phyloP scores from a whole-genome alignment of 495 filamentous ascomycete genomes.

The Hypoxylon fuscum region DNA sequence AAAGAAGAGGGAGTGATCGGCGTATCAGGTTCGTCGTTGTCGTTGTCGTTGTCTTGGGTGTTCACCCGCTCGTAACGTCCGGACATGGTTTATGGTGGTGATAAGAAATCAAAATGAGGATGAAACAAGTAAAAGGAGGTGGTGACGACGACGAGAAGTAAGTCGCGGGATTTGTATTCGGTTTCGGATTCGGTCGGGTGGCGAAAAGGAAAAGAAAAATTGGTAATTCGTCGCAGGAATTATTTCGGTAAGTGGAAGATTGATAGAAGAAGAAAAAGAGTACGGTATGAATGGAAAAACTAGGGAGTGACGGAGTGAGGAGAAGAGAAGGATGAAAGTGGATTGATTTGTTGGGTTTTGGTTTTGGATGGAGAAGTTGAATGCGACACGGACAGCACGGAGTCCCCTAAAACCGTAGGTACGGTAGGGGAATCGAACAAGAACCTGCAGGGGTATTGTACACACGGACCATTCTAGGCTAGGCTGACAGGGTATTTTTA shows the following conservation, averaged over 20 bases:
- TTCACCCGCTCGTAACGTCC: constrained; percentile 82
- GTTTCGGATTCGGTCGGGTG: no score
- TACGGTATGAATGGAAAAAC: constrained; percentile 12
- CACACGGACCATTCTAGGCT: no score
- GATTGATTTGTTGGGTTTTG: no score
- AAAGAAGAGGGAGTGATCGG: constrained; percentile 45
- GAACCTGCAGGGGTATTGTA: no score
- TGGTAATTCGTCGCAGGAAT: constrained; percentile 24
- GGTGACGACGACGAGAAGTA: no score
- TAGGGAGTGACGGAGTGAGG: constrained; percentile 24
- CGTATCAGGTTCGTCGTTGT: constrained; percentile 54
- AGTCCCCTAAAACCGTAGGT: no score
- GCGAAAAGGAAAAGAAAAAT: constrained; percentile 15
- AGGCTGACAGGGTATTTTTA: no score
- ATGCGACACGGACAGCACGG: constrained; percentile 41
- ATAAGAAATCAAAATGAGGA: constrained; percentile 1
- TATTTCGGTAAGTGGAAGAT: constrained; percentile 19
- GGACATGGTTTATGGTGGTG: constrained; percentile 65
- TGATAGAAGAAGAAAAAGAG: constrained; percentile 13
- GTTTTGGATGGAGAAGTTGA: constrained; percentile 3
- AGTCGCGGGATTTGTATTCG: constrained; percentile 19
- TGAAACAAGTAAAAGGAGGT: constrained; percentile 32
- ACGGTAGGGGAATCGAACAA: no score
- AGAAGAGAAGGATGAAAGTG: constrained; percentile 11
- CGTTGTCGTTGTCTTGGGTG: no score